Evolutionary conservation across 116 monocot species (phyloP), one percentile per base, ranked within the genome.

Genomic region (Phalaenopsis hybrid): DNA sequence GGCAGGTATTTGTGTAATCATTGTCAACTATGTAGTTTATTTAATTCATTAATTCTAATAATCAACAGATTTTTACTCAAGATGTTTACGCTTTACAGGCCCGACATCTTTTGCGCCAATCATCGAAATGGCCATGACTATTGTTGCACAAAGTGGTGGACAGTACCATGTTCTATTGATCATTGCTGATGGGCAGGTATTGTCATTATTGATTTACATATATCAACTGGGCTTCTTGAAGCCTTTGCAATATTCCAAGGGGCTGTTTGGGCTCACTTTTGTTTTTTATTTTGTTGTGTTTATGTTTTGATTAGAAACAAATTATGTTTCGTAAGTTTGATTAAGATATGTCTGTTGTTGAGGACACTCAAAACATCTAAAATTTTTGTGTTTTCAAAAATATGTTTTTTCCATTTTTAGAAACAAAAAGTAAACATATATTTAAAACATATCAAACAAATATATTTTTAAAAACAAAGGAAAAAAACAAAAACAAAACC

Each of bases 111-210:
- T 96, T 87, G 94, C 93, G 55, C 96, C 96, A 43, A 89, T 96
- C 37, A 94, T 96, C 77, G 90, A 96, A 78, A 94, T 85, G 90
- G 94, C 96, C 11, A 89, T 86, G 89, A 89, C 89, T 17, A 96
- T 94, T 83, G 96, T 96, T 52, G 88, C 87, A 81, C 84, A 88
- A 46, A 94, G 94, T 86, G 91, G 96, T 59, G 90, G 89, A 13
- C 96, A 94, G 41, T 96, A 92, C 81, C 96, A 96, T 87, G 94
- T 94, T 83, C 80, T 96, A 57, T 50, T 96, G 76, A 94, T 96
- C 79, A 94, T 96, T 87, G 96, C 96, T 76, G 96, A 93, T 92
- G 96, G 96, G 4, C 96, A 96, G 89, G 96, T 96, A 86, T 51
- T 46, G 17, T 75, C 63, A 65, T 65, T 25, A 65, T 21, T 21